Evolutionary conservation across 139 green algal species (phyloP).

Genomic region (Penium margaritaceum): DNA sequence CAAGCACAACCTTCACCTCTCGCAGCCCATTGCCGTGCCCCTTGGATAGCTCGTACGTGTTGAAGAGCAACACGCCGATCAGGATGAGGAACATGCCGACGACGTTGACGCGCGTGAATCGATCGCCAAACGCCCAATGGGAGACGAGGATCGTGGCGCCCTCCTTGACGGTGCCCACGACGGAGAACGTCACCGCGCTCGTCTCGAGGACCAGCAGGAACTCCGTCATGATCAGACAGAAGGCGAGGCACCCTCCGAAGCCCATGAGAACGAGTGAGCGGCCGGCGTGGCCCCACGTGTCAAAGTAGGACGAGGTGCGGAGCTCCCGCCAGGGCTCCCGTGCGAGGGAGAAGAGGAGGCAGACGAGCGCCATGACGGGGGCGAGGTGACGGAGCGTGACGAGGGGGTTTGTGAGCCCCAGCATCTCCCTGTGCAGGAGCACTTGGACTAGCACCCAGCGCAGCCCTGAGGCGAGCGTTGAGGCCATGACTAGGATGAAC

Average conservation of each 20-base stretch:
- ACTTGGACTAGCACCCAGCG: constrained; percentile 28
- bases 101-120: too few relatives aligned
- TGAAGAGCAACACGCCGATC: too few relatives aligned
- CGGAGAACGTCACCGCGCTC: too few relatives aligned
- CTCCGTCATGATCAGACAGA: constrained; percentile 39
- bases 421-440: constrained; percentile 15
- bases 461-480: constrained; percentile 2
- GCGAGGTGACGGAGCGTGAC: constrained; percentile 23
- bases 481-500: constrained; percentile 21
- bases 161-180: too few relatives aligned
- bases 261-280: constrained; percentile 20
- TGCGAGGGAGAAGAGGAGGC: constrained; percentile 9
- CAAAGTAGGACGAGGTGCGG: constrained; percentile 23
- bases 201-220: too few relatives aligned
- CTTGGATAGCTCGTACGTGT: too few relatives aligned
- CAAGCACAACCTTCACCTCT: too few relatives aligned
- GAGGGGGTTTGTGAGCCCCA: constrained; percentile 17
- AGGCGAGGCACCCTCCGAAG: constrained; percentile 9
- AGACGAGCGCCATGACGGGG: constrained; percentile 18
- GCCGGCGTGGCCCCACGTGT: constrained; percentile 15
- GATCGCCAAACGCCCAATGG: too few relatives aligned
- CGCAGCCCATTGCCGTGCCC: too few relatives aligned
- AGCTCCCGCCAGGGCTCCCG: constrained; percentile 16
- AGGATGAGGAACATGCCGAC: too few relatives aligned
- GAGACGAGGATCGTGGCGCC: too few relatives aligned